Conservation (phyloP, 352 stramenopile genomes). For the Globisporangium sylvaticum region DNA sequence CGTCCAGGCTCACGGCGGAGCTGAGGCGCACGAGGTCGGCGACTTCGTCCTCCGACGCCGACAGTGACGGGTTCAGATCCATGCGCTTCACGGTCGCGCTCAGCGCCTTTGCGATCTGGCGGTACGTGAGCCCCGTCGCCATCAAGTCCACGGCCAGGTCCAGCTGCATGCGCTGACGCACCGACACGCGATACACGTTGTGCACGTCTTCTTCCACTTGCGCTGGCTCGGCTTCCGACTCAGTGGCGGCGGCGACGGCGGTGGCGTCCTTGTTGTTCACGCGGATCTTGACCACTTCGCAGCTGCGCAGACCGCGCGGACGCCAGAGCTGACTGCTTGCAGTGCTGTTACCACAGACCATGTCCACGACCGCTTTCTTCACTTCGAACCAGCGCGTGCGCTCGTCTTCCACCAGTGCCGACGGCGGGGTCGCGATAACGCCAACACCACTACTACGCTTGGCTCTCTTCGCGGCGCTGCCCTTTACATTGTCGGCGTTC, state of each 20-base stretch:
- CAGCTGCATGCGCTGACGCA: conserved; percentile 20
- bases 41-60: conserved; percentile 14
- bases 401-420: neutral
- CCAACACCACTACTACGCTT: neutral
- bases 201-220: neutral
- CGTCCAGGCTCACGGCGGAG: conserved; percentile 33
- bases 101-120: conserved; percentile 20
- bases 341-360: neutral
- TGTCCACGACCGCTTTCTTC: conserved; percentile 14
- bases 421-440: neutral
- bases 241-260: too few species aligned
- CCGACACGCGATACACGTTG: conserved; percentile 16
- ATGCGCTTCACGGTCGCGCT: conserved; percentile 18
- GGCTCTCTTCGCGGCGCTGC: neutral
- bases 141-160: conserved; percentile 25
- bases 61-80: conserved; percentile 16
- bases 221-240: neutral
- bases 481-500: neutral
- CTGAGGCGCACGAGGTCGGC: conserved; percentile 34
- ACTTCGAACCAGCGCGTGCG: conserved; percentile 7
- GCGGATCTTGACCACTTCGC: conserved; percentile 4
- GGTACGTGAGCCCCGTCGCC: conserved; percentile 14
- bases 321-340: neutral
- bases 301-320: neutral
- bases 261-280: neutral